A percentile compares a stretch with the other conserved stretches of the same genome.
Conservation (phyloP, 257 asterid genomes). For the Solanum stenotomum region DNA sequence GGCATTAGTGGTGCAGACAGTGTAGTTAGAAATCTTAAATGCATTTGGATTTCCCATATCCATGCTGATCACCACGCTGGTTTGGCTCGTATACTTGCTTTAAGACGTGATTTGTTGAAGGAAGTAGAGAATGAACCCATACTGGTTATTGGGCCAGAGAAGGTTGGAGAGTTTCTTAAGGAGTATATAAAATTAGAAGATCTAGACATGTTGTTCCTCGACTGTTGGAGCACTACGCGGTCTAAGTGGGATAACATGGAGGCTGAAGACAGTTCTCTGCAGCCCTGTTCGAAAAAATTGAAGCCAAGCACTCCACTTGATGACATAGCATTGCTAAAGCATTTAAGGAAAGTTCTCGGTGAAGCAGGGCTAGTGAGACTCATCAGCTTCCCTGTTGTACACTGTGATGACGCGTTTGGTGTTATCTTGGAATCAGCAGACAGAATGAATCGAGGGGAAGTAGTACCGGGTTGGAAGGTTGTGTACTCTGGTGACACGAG, state of each 20-base stretch:
- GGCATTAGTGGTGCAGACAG: constrained; percentile 74
- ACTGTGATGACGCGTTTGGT: constrained; percentile 80
- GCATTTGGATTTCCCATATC: constrained; percentile 93
- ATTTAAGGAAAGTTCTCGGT: constrained; percentile 32
- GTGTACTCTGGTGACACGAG: constrained; percentile 96
- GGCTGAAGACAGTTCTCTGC: background rate
- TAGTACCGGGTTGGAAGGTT: constrained; percentile 76
- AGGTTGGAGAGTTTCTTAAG: constrained; percentile 68
- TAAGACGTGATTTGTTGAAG: constrained; percentile 49
- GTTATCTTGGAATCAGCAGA: constrained; percentile 48
- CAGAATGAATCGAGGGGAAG: constrained; percentile 48
- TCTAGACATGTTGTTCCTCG: constrained; percentile 79
- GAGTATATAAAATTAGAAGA: constrained; percentile 92
- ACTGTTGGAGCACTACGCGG: constrained; percentile 60
- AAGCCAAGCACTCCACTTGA: constrained; percentile 37
- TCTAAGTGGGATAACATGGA: constrained; percentile 34
- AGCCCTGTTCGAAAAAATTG: constrained; percentile 6
- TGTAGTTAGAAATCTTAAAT: constrained; percentile 54
- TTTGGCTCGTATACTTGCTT: constrained; percentile 82
- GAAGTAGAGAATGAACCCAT: constrained; percentile 58
- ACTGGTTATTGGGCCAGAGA: constrained; percentile 71
- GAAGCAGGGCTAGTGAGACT: constrained; percentile 65
- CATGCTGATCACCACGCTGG: constrained; percentile 98
- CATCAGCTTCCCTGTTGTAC: constrained; percentile 71
- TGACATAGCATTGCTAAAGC: constrained; percentile 25